Base-by-base conservation (phyloP, 2,329 filamentous ascomycete species). In the Emmonsiellopsis sp. region DNA sequence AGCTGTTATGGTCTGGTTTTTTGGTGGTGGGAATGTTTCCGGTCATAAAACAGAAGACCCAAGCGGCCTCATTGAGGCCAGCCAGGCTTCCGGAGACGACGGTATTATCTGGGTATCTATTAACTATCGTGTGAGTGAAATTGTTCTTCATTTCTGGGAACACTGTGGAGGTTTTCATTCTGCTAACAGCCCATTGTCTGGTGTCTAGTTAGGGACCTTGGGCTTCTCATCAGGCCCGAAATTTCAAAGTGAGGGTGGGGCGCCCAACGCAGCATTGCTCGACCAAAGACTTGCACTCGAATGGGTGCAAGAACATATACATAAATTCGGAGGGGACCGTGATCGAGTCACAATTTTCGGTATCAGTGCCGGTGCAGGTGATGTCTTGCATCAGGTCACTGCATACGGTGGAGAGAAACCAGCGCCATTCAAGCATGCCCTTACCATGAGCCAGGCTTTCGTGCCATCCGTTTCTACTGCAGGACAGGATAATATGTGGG, bases 231-330 rank as follows among this genome's bases (percentile, higher is more conserved):
- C 66, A 17, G 76, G 68, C 34, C 69, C 69, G 37, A 74, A 63
- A 14, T 66, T 74, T 44, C 65, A 73, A 31, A 14, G 9, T 47
- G 57, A 61, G 8, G 63, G 68, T 52, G 74, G 71, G 2, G 65
- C 63, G 1, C 65, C 72, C 2, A 78, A 78, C 55, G 68, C 66
- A 14, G 75, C 69, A 2, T 61, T 77, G 1, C 66, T 71, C 44
- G 76, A 79, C 55, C 77, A 80, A 61, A 66, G 75, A 17, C 65
- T 77, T n/a, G 3, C 10, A 9, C 65, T 81, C 2, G 66, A 78
- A 60, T 81, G 78, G 77, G 69, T 80, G 3, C 72, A 76, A 53
- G 57, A 71, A 37, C 62, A 77, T 57, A 77, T 78, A 53, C 62
- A 73, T 60, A 60, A 68, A 27, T 80, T 79, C 55, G 77, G 77